These are phyloP conservation scores for Madurella mycetomatis DNA, from an alignment of 2,329 filamentous ascomycete genomes.

Conservation along the genomic window DNA sequence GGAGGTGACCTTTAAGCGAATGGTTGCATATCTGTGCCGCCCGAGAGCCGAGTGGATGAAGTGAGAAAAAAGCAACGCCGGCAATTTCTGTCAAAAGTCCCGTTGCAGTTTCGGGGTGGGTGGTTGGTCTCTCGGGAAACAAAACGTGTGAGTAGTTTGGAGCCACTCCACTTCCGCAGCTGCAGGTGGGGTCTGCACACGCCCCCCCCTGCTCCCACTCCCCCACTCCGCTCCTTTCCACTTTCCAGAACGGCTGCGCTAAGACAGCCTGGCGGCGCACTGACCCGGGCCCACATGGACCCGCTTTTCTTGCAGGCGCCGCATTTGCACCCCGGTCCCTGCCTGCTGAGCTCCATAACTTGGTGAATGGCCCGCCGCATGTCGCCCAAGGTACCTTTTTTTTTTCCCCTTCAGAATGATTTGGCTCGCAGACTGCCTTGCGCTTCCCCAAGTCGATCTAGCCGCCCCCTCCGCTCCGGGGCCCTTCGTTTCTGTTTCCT, in stretches of 20 bases:
- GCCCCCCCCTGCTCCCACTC: conserved; percentile 3
- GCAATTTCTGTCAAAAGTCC: background rate
- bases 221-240: conserved; percentile 13
- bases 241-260: conserved; percentile 19
- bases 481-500: conserved; percentile 10
- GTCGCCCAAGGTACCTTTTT: conserved; percentile 21
- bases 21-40: background rate
- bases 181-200: conserved; percentile 11
- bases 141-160: conserved; percentile 15
- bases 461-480: conserved; percentile 17
- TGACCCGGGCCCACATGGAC: conserved; percentile 10
- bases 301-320: conserved; percentile 13
- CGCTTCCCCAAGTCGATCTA: conserved; percentile 17
- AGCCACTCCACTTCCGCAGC: conserved; percentile 7
- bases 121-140: conserved; percentile 13
- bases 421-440: conserved; percentile 18
- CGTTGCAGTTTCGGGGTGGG: background rate
- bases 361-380: conserved; percentile 15
- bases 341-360: conserved; percentile 14
- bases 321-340: conserved; percentile 15
- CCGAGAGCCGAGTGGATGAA: background rate
- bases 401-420: conserved; percentile 8
- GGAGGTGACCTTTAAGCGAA: background rate
- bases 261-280: conserved; percentile 16
- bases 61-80: conserved; percentile 2